These are phyloP conservation scores for Ustilago curta DNA, from an alignment of 1,284 basidiomycete genomes.

Conservation along the genomic window DNA sequence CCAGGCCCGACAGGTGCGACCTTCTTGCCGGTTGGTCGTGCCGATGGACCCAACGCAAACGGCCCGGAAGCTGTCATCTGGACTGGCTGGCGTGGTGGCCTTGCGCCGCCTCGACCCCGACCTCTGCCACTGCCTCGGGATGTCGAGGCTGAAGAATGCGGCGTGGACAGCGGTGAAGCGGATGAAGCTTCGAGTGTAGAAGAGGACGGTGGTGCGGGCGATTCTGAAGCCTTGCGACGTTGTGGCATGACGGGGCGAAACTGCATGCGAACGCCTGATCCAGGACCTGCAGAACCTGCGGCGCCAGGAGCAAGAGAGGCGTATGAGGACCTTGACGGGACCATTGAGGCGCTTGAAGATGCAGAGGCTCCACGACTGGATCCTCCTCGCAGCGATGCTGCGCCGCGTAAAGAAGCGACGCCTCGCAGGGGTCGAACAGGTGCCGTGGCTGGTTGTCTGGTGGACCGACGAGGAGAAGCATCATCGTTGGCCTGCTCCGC, in stretches of 20 bases:
- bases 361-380: conserved; percentile 16
- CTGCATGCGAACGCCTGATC: conserved; percentile 45
- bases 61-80: conserved; percentile 87
- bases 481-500: conserved; percentile 14
- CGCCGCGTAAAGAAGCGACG: conserved; percentile 38
- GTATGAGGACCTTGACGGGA: conserved; percentile 40
- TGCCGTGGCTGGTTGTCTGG: background rate
- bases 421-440: conserved; percentile 32
- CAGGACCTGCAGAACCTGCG: conserved; percentile 14
- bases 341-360: conserved; percentile 39
- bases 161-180: conserved; percentile 19
- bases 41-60: conserved; percentile 82
- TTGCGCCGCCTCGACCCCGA: conserved; percentile 52
- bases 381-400: conserved; percentile 30
- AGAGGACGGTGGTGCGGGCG: conserved; percentile 32
- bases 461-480: background rate
- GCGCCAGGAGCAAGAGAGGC: conserved; percentile 37
- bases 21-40: conserved; percentile 73
- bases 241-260: conserved; percentile 65
- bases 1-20: conserved; percentile 38
- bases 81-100: conserved; percentile 71
- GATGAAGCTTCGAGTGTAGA: conserved; percentile 17
- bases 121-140: conserved; percentile 32
- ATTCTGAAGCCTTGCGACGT: conserved; percentile 53
- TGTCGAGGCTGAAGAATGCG: conserved; percentile 25